A percentile compares a stretch with the other conserved stretches of the same genome.
Conservation (phyloP, 2,329 filamentous ascomycete species). For the Fusarium xyrophilum region DNA sequence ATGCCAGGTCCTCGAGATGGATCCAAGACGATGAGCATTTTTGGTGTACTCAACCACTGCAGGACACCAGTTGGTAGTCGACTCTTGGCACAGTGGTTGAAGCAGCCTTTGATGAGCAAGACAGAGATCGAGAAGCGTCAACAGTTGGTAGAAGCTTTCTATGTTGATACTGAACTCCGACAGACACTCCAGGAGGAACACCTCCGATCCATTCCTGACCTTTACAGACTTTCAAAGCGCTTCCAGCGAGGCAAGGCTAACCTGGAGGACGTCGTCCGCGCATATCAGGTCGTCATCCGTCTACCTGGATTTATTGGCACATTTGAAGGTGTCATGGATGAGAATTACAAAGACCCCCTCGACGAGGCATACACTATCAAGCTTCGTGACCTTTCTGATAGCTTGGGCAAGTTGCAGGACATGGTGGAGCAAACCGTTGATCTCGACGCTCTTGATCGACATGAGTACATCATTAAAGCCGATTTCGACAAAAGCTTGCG, state of each 20-base stretch:
- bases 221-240: constrained; percentile 91
- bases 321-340: constrained; percentile 93
- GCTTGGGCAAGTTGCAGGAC: constrained; percentile 85
- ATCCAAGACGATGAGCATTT: constrained; percentile 96
- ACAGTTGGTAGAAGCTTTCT: constrained; percentile 93
- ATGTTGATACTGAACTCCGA: constrained; percentile 87
- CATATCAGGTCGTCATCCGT: constrained; percentile 93
- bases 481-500: constrained; percentile 92
- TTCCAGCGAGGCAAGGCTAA: constrained; percentile 93
- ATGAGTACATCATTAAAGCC: constrained; percentile 98
- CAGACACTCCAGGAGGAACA: constrained; percentile 98
- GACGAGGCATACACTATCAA: constrained; percentile 88
- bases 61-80: constrained; percentile 94
- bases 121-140: constrained; percentile 89
- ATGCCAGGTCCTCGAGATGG: constrained; percentile 97
- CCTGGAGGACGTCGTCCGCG: constrained; percentile 92
- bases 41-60: constrained; percentile 93
- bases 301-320: constrained; percentile 89
- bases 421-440: constrained; percentile 99
- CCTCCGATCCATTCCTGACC: constrained; percentile 87
- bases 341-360: constrained; percentile 85
- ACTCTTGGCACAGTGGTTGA: constrained; percentile 92
- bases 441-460: constrained; percentile 90
- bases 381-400: constrained; percentile 76
- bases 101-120: constrained; percentile 94